Base-by-base conservation (phyloP, 371 early-diverging fungal genomes). In the Parasitella parasitica region DNA sequence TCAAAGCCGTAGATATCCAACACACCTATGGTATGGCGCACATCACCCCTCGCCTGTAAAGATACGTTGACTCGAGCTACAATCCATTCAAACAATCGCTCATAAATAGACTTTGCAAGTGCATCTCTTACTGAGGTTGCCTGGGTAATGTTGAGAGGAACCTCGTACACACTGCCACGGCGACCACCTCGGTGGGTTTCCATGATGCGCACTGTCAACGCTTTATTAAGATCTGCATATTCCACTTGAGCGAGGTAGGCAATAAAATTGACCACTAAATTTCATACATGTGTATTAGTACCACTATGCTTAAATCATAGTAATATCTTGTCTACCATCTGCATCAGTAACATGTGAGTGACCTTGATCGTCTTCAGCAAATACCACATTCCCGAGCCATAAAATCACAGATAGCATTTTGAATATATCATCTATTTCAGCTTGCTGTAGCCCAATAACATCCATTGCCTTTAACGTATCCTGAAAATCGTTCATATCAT, bases 1-100 rank as follows among this genome's bases (percentile, higher is more conserved):
- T 95, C 95, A 74, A 97, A 95, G 49, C 99, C 95, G 69, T 96
- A 94, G 79, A 97, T 94, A 86, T 99, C 95, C 75, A 98, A 76
- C 8, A 98, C 97, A 64, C 98, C 99, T 43, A 98, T 84, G 11
- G 91, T 91, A 57, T 92, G 86, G 15, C 84, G 81, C 26, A 86
- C 82, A 12, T 82, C 74, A 16, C 79, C 75, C 36, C 86, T 85
- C 9, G 88, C 81, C 54, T 87, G 83, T 49, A 93, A 71, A 6
- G 94, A 90, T n/a, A 83, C 66, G 68, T 94, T 94, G 58, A 94
- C 87, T 57, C 92, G 89, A 32, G 83, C 73, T 37, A 98, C 93
- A 52, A 94, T 91, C 94, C 94, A 94, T 66, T 94, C 94, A 61
- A 94, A 94, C 59, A 94, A 61, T 39, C 90, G 85, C 61, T 91